Evolutionary conservation across 2,329 filamentous ascomycete species (phyloP), one percentile per base, ranked within the genome.

Genomic region (Sordariomycetes sp.): DNA sequence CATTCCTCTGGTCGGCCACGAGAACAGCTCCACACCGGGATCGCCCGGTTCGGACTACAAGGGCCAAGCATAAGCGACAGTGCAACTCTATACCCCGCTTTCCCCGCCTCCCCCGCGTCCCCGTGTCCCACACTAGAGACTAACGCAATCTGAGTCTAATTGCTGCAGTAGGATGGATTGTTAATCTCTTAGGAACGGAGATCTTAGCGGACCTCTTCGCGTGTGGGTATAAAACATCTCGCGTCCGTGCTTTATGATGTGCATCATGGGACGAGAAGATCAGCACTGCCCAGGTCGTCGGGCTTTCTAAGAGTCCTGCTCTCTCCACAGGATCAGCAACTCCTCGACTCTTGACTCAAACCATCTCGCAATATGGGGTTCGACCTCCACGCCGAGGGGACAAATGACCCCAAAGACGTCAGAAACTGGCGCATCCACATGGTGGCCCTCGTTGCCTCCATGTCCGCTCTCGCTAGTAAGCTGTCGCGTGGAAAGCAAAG

Each of bases 401-500:
- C 63, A 32, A 60, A 60, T 15, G 63, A 64, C 35, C 63, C 63
- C 28, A 57, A 58, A 4, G 60, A 65, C 58, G 65, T 66, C 54
- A 62, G 65, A 22, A 66, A 65, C 50, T 63, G 65, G 64, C 60
- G 59, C 56, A 66, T 66, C 17, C 65, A 66, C 53, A 20, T 61
- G 57, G 60, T 65, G 24, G 65, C 64, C 57, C 52, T 65, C 12
- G 58, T 66, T 28, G 64, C 62, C 6, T 65, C 64, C 60, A 65
- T 65, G 64, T 63, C 63, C 10, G 65, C 64, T 15, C 54, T 65
- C 24, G 62, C 62, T 17, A 63, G 64, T 65, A 62, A 13, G 63
- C 25, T 4, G 36, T 2, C 36, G 36, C 36, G 36, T 39, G 12
- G 17, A 39, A 3, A 13, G 36, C 17, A 12, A 12, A 2, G 3